Base-by-base conservation (phyloP, 441 rosid species). In the Jatropha podagrica region DNA sequence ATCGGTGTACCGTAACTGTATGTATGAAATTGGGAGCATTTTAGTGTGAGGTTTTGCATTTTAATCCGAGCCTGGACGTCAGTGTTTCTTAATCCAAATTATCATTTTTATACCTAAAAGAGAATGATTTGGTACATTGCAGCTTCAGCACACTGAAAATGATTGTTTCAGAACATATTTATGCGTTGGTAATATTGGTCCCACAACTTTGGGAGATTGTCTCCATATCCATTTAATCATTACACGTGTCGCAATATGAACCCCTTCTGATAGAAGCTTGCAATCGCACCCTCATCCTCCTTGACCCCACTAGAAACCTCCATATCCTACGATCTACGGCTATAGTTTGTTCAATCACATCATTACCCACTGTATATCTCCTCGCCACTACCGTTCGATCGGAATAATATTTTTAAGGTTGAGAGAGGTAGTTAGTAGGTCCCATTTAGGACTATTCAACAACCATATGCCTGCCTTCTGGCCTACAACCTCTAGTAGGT, bases 151-250 rank as follows among this genome's bases (percentile, higher is more conserved):
- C 82, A 62, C 79, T 37, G 67, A 60, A 68, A 74, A 80, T 80
- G 81, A 82, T 76, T 69, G 82, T 64, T 66, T 23, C 61, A 20
- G 65, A 78, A 48, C 81, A 69, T 72, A 81, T 71, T 76, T 15
- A 17, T 13, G 68, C 59, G 65, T 65, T 67, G 76, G 15, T 8
- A 71, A 76, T 58, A 15, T 3, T 14, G 68, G 77, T 61, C 77
- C 79, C 77, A 12, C 52, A 37, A 10, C 49, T 49, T 58, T 40
- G 5, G 76, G 15, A 55, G 60, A 11, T 42, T 64, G 79, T 65
- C 76, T 63, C 60, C 11, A 2, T 58, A 0, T 3, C 56, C 32
- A 61, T 23, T 15, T 4, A 52, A 54, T 56, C 48, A 66, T 64
- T 78, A 40, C 69, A 82, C 84, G 85, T 80, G 81, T 73, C 65